Evolutionary conservation across 2,329 filamentous ascomycete genomes (phyloP), one percentile per base, ranked within the genome.

Genomic region (Fonsecaea pedrosoi): DNA sequence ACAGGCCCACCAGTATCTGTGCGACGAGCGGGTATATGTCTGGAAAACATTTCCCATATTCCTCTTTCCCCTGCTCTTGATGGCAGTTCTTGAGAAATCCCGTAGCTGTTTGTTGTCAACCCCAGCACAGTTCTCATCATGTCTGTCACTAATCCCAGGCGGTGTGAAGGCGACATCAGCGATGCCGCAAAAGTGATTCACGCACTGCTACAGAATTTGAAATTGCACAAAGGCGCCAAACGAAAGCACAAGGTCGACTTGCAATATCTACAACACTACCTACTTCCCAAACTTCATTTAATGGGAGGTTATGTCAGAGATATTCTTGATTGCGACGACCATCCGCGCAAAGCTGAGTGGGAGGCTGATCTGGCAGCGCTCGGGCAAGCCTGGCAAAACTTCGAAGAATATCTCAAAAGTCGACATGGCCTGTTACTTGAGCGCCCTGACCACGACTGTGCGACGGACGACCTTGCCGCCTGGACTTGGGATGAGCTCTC

Each of bases 401-500:
- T 55, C 12, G 25, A 55, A 55, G 53, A 55, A 10, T 55, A 55
- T n/a, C 53, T 55, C 53, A n/a, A 15, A 4, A 55, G 53, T 5
- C 53, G 53, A 9, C 8, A 37, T 8, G 25, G 30, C 8, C 53
- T 55, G 8, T n/a, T 55, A 13, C 5, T 13, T 13, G 53, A 35
- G 30, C 34, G 30, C 53, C 30, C 25, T 1, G n/a, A n/a, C 30
- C 30, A 15, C 18, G 30, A 35, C 6, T 2, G 30, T 12, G 53
- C 10, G 15, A 15, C 12, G 7, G 34, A 30, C 12, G 53, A n/a
- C 12, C 6, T 55, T 2, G 25, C 25, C 3, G 18, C 53, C 8
- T 55, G 53, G 53, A 34, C 53, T 13, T 55, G 53, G 53, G 53
- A 55, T 55, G 53, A 55, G 18, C 30, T 55, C 15, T 34, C 53